Evolutionary conservation across 441 rosid species (phyloP).

Genomic region (Erodium moschatum): DNA sequence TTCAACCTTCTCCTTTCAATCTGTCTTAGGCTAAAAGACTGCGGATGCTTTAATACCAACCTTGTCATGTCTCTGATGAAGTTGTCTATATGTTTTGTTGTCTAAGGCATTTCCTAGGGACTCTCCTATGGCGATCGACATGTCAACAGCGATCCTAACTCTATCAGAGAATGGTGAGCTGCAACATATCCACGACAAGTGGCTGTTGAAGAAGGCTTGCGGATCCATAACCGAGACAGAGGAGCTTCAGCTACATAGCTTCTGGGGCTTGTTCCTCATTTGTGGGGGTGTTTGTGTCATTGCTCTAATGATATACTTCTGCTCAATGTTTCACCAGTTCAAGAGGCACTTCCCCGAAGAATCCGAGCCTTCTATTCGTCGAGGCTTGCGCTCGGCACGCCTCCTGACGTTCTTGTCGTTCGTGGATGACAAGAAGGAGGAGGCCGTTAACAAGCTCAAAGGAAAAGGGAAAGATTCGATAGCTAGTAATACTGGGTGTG

Average conservation of each 20-base stretch:
- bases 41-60: too few relatives aligned
- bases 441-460: conserved; percentile 35
- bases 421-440: conserved; percentile 45
- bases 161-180: conserved; percentile 76
- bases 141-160: conserved; percentile 67
- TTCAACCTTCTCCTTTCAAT: too few relatives aligned
- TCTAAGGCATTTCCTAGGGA: too few relatives aligned
- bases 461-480: conserved; percentile 44
- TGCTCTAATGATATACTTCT: conserved; percentile 45
- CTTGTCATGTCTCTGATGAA: too few relatives aligned
- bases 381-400: conserved; percentile 35
- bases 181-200: conserved; percentile 78
- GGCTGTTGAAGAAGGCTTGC: conserved; percentile 67
- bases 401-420: conserved; percentile 55
- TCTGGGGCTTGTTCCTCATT: conserved; percentile 64
- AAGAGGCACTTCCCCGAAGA: conserved; percentile 30
- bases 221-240: conserved; percentile 56
- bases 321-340: conserved; percentile 35
- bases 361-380: conserved; percentile 19
- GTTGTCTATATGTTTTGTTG: too few relatives aligned
- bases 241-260: conserved; percentile 58
- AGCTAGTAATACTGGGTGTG: conserved; percentile 5
- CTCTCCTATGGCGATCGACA: conserved; percentile 32
- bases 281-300: conserved; percentile 55
- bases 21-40: too few relatives aligned